phyloP scores from a whole-genome alignment of 768 basidiomycete genomes.

The Mycena haematopus region DNA sequence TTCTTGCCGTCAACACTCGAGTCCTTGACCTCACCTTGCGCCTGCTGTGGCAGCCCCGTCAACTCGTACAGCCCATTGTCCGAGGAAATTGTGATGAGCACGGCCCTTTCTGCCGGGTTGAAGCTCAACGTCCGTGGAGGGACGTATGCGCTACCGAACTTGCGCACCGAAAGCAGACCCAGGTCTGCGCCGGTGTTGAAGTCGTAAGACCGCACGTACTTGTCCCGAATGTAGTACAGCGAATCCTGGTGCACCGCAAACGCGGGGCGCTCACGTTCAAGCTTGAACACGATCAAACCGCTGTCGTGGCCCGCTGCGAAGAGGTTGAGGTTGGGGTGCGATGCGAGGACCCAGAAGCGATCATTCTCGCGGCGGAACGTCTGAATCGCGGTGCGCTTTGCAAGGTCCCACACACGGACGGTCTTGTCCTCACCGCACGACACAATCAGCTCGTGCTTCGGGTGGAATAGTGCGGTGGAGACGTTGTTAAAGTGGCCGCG shows the following conservation, averaged over 20 bases:
- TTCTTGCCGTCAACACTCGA: slow-evolving; percentile 92
- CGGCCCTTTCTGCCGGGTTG: slow-evolving; percentile 95
- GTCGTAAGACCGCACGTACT: slow-evolving; percentile 96
- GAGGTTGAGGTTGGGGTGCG: slow-evolving; percentile 95
- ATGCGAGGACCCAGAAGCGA: slow-evolving; percentile 96
- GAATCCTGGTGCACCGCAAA: slow-evolving; percentile 92
- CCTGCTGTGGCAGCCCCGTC: slow-evolving; percentile 75
- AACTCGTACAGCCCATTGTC: slow-evolving; percentile 97
- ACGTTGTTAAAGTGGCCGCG: slow-evolving; percentile 99
- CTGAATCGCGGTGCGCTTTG: slow-evolving; percentile 94
- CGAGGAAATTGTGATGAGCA: slow-evolving; percentile 87
- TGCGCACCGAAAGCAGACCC: slow-evolving; percentile 90
- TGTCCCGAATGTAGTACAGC: slow-evolving; percentile 96
- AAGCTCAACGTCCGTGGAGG: slow-evolving; percentile 94
- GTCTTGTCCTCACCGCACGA: slow-evolving; percentile 99
- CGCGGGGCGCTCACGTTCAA: slow-evolving; percentile 96
- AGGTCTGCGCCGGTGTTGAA: slow-evolving; percentile 91
- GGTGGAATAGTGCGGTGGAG: slow-evolving; percentile 93
- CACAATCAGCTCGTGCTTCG: slow-evolving; percentile 95
- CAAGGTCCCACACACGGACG: slow-evolving; percentile 98
- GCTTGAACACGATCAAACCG: slow-evolving; percentile 98
- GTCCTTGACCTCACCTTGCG: slow-evolving; percentile 86
- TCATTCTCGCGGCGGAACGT: slow-evolving; percentile 97
- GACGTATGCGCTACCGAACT: slow-evolving; percentile 94
- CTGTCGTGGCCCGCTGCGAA: slow-evolving; percentile 99